Conservation (phyloP, 2,329 filamentous ascomycete species). For the Xylariaceae sp. region DNA sequence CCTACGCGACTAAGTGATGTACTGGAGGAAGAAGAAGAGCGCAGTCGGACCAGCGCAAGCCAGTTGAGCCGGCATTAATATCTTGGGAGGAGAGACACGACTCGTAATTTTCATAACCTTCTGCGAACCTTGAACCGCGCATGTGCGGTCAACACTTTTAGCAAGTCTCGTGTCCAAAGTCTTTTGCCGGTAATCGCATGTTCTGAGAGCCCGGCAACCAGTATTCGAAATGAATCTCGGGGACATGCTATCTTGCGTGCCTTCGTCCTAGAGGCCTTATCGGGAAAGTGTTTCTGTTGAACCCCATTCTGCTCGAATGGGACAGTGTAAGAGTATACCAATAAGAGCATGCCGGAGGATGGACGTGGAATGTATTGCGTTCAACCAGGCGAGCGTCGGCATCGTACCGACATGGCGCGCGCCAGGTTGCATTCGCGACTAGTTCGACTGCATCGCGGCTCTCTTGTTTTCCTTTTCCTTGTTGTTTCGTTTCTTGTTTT, state of each 20-base stretch:
- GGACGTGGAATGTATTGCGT: conserved; percentile 16
- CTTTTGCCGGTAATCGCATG: not conserved
- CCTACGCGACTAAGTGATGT: conserved; percentile 87
- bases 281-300: conserved; percentile 13
- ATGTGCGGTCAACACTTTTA: not conserved
- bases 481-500: not conserved
- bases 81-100: not conserved
- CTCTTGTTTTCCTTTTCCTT: not conserved
- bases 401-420: conserved; percentile 4
- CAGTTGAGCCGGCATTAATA: conserved; percentile 47
- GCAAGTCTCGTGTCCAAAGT: not conserved
- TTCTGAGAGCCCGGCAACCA: conserved; percentile 1
- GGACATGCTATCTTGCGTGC: conserved; percentile 1
- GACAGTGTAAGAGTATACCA: conserved; percentile 12
- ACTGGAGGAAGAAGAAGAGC: conserved; percentile 78
- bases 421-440: conserved; percentile 16
- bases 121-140: conserved; percentile 2
- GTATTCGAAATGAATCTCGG: conserved; percentile 5
- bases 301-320: conserved; percentile 8
- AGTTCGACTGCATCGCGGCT: conserved; percentile 10
- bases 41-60: conserved; percentile 69
- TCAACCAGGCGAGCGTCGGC: conserved; percentile 1
- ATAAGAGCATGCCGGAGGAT: conserved; percentile 18
- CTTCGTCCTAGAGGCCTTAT: conserved; percentile 11
- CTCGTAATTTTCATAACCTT: not conserved